These are phyloP conservation scores for Euphorbia tirucalli DNA, from an alignment of 345 rosid species.

Conservation along the genomic window DNA sequence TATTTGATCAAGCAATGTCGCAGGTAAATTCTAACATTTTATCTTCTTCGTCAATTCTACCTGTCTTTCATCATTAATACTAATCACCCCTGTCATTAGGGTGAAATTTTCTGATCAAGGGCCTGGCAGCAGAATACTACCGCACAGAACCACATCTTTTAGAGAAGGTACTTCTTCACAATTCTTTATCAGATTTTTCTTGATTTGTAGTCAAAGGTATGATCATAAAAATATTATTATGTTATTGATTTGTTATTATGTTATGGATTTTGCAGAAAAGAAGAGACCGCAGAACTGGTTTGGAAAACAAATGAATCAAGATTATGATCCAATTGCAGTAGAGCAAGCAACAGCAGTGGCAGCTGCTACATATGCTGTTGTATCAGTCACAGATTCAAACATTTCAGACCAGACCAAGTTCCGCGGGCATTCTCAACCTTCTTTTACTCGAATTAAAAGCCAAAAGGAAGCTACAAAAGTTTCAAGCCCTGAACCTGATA, in stretches of 20 bases:
- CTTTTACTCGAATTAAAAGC: slow-evolving; percentile 28
- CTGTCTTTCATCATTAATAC: neutral
- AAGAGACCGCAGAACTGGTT: slow-evolving; percentile 45
- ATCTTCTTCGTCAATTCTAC: neutral
- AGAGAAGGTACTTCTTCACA: slow-evolving; percentile 36
- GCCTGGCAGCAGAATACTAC: slow-evolving; percentile 20
- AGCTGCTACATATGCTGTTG: slow-evolving; percentile 47
- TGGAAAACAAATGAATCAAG: slow-evolving; percentile 34
- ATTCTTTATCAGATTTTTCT: neutral
- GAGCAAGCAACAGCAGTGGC: slow-evolving; percentile 45
- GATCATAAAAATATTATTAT: no score
- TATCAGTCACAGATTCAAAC: slow-evolving; percentile 16
- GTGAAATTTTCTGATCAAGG: slow-evolving; percentile 31
- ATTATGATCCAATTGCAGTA: slow-evolving; percentile 15
- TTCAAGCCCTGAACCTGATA: slow-evolving; percentile 18
- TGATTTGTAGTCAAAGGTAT: neutral
- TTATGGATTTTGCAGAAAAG: slow-evolving; percentile 39
- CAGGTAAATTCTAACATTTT: slow-evolving; percentile 20
- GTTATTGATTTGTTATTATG: no score
- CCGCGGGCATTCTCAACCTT: slow-evolving; percentile 10
- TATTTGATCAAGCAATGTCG: slow-evolving; percentile 30
- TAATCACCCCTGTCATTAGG: slow-evolving; percentile 24
- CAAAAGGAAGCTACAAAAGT: slow-evolving; percentile 21
- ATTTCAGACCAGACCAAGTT: slow-evolving; percentile 15
- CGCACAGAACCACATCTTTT: slow-evolving; percentile 36